A percentile compares a stretch with the other conserved stretches of the same genome.
Conservation (phyloP, 164 flowering plant genomes). For the Akebia trifoliata region DNA sequence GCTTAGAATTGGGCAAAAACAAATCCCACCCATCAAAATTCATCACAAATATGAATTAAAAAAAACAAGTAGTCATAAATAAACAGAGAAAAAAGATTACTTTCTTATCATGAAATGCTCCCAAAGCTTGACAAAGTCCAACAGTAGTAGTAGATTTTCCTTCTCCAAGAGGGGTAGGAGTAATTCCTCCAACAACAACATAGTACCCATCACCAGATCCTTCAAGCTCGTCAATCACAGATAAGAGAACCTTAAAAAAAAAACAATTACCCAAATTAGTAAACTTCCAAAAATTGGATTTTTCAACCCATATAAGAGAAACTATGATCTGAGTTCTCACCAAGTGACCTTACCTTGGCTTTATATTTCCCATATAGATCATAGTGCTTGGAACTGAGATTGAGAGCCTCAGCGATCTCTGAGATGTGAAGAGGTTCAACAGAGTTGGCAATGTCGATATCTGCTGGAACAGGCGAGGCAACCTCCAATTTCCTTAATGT, state of each 20-base stretch:
- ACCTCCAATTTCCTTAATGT: conserved; percentile 71
- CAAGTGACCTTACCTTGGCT: conserved; percentile 63
- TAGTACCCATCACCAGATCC: conserved; percentile 80
- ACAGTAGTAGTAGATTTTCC: conserved; percentile 98
- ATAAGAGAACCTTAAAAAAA: conserved; percentile 58
- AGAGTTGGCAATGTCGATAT: conserved; percentile 90
- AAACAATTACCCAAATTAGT: conserved; percentile 10
- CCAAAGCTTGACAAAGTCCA: conserved; percentile 97
- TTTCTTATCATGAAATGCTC: conserved; percentile 93
- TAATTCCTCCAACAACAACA: conserved; percentile 98
- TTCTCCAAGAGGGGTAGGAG: conserved; percentile 99
- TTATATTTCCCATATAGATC: conserved; percentile 98
- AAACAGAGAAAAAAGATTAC: conserved; percentile 26
- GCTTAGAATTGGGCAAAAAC: too few species aligned
- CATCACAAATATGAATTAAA: neutral
- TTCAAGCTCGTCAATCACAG: conserved; percentile 76
- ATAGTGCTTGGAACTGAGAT: conserved; percentile 62
- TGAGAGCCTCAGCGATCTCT: conserved; percentile 76
- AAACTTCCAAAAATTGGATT: conserved; percentile 4
- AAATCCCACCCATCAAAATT: neutral
- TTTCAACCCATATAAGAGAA: neutral
- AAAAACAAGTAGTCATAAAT: neutral
- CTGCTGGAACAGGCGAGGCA: conserved; percentile 90
- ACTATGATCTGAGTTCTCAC: conserved; percentile 2
- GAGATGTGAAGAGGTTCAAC: conserved; percentile 81